Percentiles rank a stretch among this genome's conserved stretches.
Evolutionary conservation across 371 early-diverging fungal genomes (phyloP).

Genomic region (Umbelopsis sp.): DNA sequence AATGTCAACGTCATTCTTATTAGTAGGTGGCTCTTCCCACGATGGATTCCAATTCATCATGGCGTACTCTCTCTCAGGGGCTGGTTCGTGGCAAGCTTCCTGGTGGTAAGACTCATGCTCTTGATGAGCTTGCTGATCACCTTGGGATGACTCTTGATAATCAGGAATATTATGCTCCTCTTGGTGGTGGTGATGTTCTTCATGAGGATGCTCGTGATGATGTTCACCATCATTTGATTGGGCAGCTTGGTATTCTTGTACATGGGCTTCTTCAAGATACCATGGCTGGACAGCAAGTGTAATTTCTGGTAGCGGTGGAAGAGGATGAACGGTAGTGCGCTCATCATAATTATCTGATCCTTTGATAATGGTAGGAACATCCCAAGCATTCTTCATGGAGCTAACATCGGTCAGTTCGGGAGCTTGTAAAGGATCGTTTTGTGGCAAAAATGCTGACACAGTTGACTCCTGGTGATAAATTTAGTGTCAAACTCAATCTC

Average conservation of each 20-base stretch:
- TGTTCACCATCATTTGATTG: constrained; percentile 17
- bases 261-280: constrained; percentile 19
- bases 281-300: constrained; percentile 29
- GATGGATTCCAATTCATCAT: constrained; percentile 40
- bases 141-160: constrained; percentile 23
- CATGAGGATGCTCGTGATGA: constrained; percentile 17
- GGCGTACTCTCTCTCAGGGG: constrained; percentile 18
- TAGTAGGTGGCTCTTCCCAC: constrained; percentile 31
- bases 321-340: constrained; percentile 31
- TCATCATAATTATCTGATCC: constrained; percentile 26
- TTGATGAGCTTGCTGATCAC: neutral
- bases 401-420: neutral
- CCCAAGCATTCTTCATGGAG: constrained; percentile 38
- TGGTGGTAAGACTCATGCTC: neutral
- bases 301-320: constrained; percentile 34
- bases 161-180: constrained; percentile 16
- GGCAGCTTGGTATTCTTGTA: neutral
- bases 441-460: neutral
- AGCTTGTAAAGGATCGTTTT: constrained; percentile 8
- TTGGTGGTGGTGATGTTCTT: constrained; percentile 24
- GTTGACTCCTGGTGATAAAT: too few species aligned
- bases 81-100: neutral
- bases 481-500: too few species aligned
- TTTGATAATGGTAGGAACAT: constrained; percentile 27
- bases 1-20: constrained; percentile 29